A percentile compares a stretch with the other conserved stretches of the same genome.
phyloP scores from a whole-genome alignment of 2,329 filamentous ascomycete species.

The Atkinsonella hypoxylon region DNA sequence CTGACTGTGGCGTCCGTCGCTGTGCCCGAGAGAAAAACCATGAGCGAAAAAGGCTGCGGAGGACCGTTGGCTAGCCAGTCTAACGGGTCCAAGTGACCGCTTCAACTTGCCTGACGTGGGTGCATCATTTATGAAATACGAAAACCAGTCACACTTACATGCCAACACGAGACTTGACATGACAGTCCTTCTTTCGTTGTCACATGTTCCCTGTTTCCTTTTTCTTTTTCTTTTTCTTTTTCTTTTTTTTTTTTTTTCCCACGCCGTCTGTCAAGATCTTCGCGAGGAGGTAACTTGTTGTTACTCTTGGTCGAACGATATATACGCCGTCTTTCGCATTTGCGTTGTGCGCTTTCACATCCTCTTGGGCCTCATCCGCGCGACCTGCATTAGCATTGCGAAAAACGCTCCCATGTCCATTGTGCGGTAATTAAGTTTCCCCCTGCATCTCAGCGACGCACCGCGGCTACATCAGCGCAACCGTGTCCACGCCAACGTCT shows the following conservation, averaged over 20 bases:
- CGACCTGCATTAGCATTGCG: background rate
- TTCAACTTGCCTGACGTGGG: background rate
- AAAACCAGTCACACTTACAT: background rate
- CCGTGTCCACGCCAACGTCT: background rate
- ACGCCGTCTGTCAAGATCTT: too few relatives aligned
- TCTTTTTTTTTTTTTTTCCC: too few relatives aligned
- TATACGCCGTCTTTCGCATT: background rate
- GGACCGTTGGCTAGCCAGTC: background rate
- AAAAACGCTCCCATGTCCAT: background rate
- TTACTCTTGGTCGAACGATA: too few relatives aligned
- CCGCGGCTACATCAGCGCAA: background rate
- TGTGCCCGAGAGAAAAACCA: background rate
- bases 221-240: too few relatives aligned
- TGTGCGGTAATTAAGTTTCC: background rate
- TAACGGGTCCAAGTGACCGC: background rate
- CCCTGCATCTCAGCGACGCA: background rate
- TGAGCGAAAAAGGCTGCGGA: background rate
- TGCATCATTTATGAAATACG: conserved; percentile 1
- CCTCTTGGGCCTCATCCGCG: too few relatives aligned
- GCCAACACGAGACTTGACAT: background rate
- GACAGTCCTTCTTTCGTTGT: background rate
- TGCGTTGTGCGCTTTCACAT: too few relatives aligned
- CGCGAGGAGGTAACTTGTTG: too few relatives aligned
- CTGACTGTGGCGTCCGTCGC: background rate
- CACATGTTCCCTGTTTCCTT: background rate